These are phyloP conservation scores for Fragilariopsis cylindrus DNA, from an alignment of 108 stramenopile genomes.

Conservation along the genomic window DNA sequence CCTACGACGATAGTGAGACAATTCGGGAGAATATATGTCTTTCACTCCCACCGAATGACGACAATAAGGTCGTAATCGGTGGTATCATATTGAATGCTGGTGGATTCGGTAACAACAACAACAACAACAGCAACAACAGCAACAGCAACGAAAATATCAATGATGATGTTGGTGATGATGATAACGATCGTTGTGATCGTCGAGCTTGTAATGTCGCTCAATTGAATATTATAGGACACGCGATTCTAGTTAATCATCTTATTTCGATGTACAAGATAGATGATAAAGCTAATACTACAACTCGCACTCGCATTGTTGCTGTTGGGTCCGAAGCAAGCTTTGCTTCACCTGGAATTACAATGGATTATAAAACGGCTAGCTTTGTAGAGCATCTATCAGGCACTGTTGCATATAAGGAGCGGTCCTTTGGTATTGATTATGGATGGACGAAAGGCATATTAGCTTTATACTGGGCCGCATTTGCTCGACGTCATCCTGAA, in stretches of 20 bases:
- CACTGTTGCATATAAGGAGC: not conserved
- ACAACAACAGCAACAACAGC: not conserved
- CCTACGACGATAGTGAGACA: slow-evolving; percentile 9
- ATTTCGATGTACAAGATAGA: slow-evolving; percentile 7
- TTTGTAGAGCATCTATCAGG: slow-evolving; percentile 3
- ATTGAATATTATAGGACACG: slow-evolving; percentile 12
- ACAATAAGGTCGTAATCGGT: not conserved
- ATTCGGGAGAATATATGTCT: slow-evolving; percentile 5
- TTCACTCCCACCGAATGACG: not conserved
- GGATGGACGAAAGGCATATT: slow-evolving; percentile 23
- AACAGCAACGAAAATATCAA: not conserved
- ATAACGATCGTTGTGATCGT: not conserved
- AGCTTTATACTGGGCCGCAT: slow-evolving; percentile 33
- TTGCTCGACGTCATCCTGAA: slow-evolving; percentile 28
- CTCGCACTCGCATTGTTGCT: slow-evolving; percentile 11
- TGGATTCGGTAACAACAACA: slow-evolving; percentile 11
- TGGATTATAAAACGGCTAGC: not conserved
- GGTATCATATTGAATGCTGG: slow-evolving; percentile 34
- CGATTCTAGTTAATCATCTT: slow-evolving; percentile 6
- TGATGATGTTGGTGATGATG: not conserved
- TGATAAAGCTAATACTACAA: not conserved
- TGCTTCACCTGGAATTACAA: slow-evolving; percentile 3
- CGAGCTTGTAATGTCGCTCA: not conserved
- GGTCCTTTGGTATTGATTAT: slow-evolving; percentile 13
- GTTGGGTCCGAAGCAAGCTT: slow-evolving; percentile 30